Percentiles rank a stretch among this genome's conserved stretches.
phyloP scores from a whole-genome alignment of 1,139 yeast genomes.

The Chernovozyma aurita region DNA sequence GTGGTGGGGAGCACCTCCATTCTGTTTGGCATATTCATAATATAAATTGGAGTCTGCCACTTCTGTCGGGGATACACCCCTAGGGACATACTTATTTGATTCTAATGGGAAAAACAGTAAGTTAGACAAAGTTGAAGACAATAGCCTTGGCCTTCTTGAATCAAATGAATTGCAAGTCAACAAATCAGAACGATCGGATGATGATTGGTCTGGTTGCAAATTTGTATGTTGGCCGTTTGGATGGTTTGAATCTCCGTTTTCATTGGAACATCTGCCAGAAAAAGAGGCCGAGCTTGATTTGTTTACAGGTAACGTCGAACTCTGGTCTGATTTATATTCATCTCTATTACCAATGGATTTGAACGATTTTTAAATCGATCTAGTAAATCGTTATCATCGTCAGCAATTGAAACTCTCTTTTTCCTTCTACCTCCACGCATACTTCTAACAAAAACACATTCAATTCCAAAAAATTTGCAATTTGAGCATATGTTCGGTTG shows the following conservation, averaged over 20 bases:
- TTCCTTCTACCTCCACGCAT: slow-evolving; percentile 55
- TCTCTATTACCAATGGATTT: too few relatives aligned
- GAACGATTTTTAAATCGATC: too few relatives aligned
- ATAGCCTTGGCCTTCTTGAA: not conserved
- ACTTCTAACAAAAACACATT: slow-evolving; percentile 56
- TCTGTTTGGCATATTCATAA: not conserved
- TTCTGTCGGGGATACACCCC: not conserved
- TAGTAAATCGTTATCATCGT: not conserved
- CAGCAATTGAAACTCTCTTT: slow-evolving; percentile 1
- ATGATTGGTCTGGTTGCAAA: too few relatives aligned
- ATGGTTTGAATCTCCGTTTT: too few relatives aligned
- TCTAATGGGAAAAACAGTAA: slow-evolving; percentile 7
- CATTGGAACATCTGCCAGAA: too few relatives aligned
- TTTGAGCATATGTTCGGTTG: slow-evolving; percentile 40
- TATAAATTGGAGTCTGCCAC: not conserved
- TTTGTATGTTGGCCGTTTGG: too few relatives aligned
- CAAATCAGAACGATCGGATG: not conserved
- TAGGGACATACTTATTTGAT: not conserved
- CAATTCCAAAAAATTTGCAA: slow-evolving; percentile 43
- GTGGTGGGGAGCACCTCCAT: slow-evolving; percentile 1
- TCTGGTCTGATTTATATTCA: too few relatives aligned
- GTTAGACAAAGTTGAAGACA: slow-evolving; percentile 10
- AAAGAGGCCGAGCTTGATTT: too few relatives aligned
- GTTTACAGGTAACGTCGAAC: too few relatives aligned
- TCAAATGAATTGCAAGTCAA: not conserved